Percentiles rank a stretch among this genome's conserved stretches.
Evolutionary conservation across 2,329 filamentous ascomycete genomes (phyloP).

Genomic region (Mycocentrospora acerina): DNA sequence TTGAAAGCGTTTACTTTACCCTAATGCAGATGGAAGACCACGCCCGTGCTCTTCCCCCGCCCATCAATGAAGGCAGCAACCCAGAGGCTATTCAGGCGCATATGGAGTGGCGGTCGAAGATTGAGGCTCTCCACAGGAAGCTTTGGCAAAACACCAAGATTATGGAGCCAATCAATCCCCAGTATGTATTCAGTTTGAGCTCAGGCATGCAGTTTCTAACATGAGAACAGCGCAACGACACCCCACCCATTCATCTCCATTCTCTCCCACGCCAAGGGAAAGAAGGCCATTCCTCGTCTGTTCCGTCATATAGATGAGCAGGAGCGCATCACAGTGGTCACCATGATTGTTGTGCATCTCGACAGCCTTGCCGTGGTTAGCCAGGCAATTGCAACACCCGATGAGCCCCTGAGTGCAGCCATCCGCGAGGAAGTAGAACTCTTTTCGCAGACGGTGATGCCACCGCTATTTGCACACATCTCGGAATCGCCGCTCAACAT

Average conservation of each 20-base stretch:
- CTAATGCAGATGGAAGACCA: constrained; percentile 95
- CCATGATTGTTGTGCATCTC: constrained; percentile 91
- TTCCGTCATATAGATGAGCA: constrained; percentile 92
- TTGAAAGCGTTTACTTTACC: constrained; percentile 83
- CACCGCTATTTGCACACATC: constrained; percentile 84
- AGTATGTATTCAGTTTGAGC: constrained; percentile 38
- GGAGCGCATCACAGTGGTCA: constrained; percentile 91
- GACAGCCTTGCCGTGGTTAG: constrained; percentile 89
- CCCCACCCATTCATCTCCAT: constrained; percentile 95
- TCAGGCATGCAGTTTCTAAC: constrained; percentile 14
- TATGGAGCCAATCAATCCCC: constrained; percentile 77
- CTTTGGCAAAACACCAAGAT: constrained; percentile 89
- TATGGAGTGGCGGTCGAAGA: constrained; percentile 75
- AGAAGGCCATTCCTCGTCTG: constrained; percentile 90
- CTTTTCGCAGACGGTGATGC: constrained; percentile 86
- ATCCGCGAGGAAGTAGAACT: constrained; percentile 91
- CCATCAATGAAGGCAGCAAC: constrained; percentile 63
- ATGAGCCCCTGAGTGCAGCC: constrained; percentile 66
- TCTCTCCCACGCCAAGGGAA: constrained; percentile 91
- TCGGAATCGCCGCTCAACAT: constrained; percentile 89
- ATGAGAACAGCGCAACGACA: constrained; percentile 60
- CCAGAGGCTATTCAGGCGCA: constrained; percentile 71
- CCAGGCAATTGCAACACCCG: constrained; percentile 71
- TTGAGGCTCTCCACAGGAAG: constrained; percentile 71
- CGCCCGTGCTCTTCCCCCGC: constrained; percentile 75